Evolutionary conservation across 2,329 filamentous ascomycete species (phyloP), one percentile per base, ranked within the genome.

Genomic region (Torrubiellomyces zombiae): DNA sequence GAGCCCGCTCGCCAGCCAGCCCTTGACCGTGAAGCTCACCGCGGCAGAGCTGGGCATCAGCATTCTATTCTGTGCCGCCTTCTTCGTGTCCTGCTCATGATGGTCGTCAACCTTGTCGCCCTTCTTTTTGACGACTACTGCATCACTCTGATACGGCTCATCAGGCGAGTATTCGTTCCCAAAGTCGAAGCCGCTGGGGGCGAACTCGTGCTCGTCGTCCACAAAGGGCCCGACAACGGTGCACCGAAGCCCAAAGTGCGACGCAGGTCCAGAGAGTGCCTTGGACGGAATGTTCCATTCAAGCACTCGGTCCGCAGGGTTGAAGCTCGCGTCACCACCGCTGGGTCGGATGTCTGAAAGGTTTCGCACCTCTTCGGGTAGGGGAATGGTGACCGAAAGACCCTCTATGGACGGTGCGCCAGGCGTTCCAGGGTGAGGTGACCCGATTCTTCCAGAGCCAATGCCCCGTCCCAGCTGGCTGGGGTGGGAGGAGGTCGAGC

Each of bases 251-350:
- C 70, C 75, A 26, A 82, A 82, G 27, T 68, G 71, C 2, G 74
- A 66, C 10, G 66, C 63, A 2, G 77, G 63, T 1, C 66, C 63
- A 1, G 68, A 63, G 3, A 83, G 62, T 28, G 92, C 83, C 50
- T 82, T 85, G 14, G 69, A 66, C 1, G 74, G 69, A 20, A 95
- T 70, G 29, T 73, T 67, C 86, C 86, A 95, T 48, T 92, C 79
- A 7, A 94, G 58, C 2, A 66, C 48, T 23, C 65, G 64, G 25
- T 80, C 81, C 3, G 71, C 72, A 0, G 77, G 71, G 27, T 69
- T 77, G 53, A 83, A 94, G 28, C 67, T 72, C 3, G 82, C 83
- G 37, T 95, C 86, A 18, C 85, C 86, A 35, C 71, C 73, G 36
- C 72, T 79, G 3, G 83, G 69, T 28, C 81, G 68, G 27, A 94